Percentiles rank a stretch among this genome's conserved stretches.
phyloP scores from a whole-genome alignment of 2,329 filamentous ascomycete species.

The Talaromyces sp. region DNA sequence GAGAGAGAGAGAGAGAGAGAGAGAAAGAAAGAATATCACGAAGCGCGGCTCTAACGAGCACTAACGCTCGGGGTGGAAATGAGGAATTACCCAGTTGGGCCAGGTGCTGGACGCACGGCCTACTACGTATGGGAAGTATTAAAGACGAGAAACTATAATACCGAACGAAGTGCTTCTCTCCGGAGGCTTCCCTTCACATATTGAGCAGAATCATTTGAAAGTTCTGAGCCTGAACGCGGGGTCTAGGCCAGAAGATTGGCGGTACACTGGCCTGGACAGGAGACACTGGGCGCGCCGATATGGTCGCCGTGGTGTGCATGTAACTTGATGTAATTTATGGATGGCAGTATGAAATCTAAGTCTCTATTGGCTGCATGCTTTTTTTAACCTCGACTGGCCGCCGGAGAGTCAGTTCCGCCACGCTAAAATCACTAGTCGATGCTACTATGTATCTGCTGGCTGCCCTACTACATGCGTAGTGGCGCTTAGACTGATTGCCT shows the following conservation, averaged over 20 bases:
- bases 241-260: conserved; percentile 6
- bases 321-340: background rate
- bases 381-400: conserved; percentile 13
- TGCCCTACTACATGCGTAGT: background rate
- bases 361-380: background rate
- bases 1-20: no score
- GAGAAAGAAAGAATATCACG: background rate
- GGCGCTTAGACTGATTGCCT: background rate
- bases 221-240: background rate
- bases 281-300: background rate
- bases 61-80: conserved; percentile 4
- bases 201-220: background rate
- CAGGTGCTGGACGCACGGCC: conserved; percentile 13
- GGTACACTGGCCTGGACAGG: background rate
- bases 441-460: background rate
- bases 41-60: conserved; percentile 11
- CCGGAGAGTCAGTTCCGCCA: conserved; percentile 7
- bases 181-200: no score
- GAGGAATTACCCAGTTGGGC: conserved; percentile 12
- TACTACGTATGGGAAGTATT: background rate
- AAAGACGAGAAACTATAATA: background rate
- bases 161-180: no score
- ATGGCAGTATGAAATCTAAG: background rate
- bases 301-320: background rate
- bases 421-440: conserved; percentile 7